phyloP scores from a whole-genome alignment of 2,329 filamentous ascomycete genomes.

The Pseudogymnoascus sp. region DNA sequence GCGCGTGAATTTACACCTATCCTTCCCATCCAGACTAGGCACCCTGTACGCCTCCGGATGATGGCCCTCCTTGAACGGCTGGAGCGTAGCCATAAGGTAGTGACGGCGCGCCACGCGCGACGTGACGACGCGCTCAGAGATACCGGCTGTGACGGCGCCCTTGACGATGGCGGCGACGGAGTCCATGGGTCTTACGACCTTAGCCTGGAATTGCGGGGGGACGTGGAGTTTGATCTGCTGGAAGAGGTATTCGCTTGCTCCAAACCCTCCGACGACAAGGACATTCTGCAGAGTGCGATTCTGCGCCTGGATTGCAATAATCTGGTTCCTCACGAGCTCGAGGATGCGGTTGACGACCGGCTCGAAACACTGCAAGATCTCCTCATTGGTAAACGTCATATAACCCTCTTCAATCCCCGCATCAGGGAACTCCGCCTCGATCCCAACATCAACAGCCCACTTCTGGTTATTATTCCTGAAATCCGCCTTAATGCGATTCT shows the following conservation, averaged over 20 bases:
- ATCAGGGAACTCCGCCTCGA: conserved; percentile 96
- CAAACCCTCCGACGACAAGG: conserved; percentile 93
- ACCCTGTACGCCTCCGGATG: conserved; percentile 98
- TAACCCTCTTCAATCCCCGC: conserved; percentile 98
- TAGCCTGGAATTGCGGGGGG: conserved; percentile 94
- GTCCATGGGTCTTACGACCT: conserved; percentile 98
- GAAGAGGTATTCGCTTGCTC: conserved; percentile 97
- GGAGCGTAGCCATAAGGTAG: conserved; percentile 97
- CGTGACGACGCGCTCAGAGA: conserved; percentile 92
- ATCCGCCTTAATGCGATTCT: conserved; percentile 98
- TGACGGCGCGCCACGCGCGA: conserved; percentile 94
- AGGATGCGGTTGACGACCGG: conserved; percentile 95
- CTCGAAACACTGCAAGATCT: conserved; percentile 98
- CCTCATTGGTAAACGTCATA: conserved; percentile 99
- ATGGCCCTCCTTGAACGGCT: conserved; percentile 98
- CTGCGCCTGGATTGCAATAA: conserved; percentile 97
- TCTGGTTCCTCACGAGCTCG: conserved; percentile 93
- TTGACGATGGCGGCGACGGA: conserved; percentile 98
- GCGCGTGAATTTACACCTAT: conserved; percentile 95
- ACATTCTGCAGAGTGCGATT: conserved; percentile 93
- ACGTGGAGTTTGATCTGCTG: conserved; percentile 99
- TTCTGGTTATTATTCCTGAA: conserved; percentile 99
- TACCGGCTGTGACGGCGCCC: conserved; percentile 93
- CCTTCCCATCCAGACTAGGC: conserved; percentile 90
- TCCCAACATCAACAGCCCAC: conserved; percentile 97